Conservation (phyloP, 1,139 yeast genomes). For the Saccharomyces hybrid region DNA sequence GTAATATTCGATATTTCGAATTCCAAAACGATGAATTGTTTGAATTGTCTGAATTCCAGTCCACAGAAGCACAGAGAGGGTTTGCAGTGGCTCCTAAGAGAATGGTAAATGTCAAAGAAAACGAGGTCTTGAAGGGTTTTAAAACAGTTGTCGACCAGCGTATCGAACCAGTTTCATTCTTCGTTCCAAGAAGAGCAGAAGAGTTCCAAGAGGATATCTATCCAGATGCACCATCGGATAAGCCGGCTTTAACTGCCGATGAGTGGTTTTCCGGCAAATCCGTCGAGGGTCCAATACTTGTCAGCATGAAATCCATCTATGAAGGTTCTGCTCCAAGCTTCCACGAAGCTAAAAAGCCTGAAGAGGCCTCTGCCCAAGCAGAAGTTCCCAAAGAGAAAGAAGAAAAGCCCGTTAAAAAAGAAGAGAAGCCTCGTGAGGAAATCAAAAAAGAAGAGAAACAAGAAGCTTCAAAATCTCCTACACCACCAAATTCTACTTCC, state of each 20-base stretch:
- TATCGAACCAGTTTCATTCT: constrained; percentile 84
- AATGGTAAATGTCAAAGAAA: constrained; percentile 67
- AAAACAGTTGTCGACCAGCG: constrained; percentile 77
- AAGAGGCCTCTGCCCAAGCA: constrained; percentile 27
- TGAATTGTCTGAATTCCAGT: constrained; percentile 78
- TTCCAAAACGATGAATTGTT: constrained; percentile 71
- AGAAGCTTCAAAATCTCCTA: constrained; percentile 12
- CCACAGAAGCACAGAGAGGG: constrained; percentile 93
- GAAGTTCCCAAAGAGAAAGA: constrained; percentile 29
- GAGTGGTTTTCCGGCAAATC: constrained; percentile 77
- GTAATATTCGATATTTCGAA: constrained; percentile 90
- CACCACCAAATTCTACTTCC: constrained; percentile 2
- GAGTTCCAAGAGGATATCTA: constrained; percentile 87
- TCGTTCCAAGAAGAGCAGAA: constrained; percentile 90
- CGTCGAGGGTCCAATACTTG: constrained; percentile 72
- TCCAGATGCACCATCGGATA: constrained; percentile 79
- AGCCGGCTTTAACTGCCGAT: constrained; percentile 68
- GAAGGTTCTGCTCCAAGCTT: constrained; percentile 58
- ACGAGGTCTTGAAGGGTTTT: constrained; percentile 72
- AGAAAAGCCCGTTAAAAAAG: constrained; percentile 8
- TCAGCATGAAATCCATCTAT: constrained; percentile 66
- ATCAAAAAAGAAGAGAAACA: constrained; percentile 18
- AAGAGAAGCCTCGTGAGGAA: constrained; percentile 9
- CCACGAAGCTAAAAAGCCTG: constrained; percentile 32
- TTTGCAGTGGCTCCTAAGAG: constrained; percentile 84